Base-by-base conservation (phyloP, 306 rosid genomes). In the Hippophae rhamnoides region DNA sequence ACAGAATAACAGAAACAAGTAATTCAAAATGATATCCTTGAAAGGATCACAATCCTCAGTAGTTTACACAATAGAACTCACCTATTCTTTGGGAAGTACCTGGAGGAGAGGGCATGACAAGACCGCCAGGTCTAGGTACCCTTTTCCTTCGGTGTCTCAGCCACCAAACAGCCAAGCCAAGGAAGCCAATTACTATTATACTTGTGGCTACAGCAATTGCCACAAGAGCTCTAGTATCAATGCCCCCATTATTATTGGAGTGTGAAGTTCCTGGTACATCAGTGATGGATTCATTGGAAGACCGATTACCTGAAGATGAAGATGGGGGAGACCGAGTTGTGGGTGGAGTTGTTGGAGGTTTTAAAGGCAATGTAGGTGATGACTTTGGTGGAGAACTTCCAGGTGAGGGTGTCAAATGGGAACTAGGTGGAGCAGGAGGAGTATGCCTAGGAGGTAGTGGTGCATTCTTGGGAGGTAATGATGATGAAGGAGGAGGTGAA, bases 81-180 rank as follows among this genome's bases (percentile, higher is more conserved):
- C 98, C 98, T 74, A 96, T 79, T 67, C 49, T 79, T 2, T 89
- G 81, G 7, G 89, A 71, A 56, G 87, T 69, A 50, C 55, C 78
- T 10, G 63, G 59, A 54, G 80, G 65, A 48, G 84, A 74, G 56
- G 94, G 92, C 86, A 74, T 71, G 71, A 80, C 76, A 66, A 76
- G 77, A 79, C 84, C 82, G 59, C 75, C 82, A 74, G 41, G 65
- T 14, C 65, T 74, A 45, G 89, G 70, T 55, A 40, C 66, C 49
- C 52, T 79, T 71, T 58, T 81, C 75, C 63, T 83, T 71, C 70
- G 66, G 78, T 79, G 87, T 61, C 78, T 80, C 60, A 74, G 10
- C 68, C 78, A 85, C 95, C 96, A 92, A 5, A 82, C 66, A 62
- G 58, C 64, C 65, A 85, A 65, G 60, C 83, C 95, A 72, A 87